Percentiles rank a stretch among this genome's conserved stretches.
Evolutionary conservation across 2,329 filamentous ascomycete species (phyloP).

Genomic region (Diaporthe vaccinii): DNA sequence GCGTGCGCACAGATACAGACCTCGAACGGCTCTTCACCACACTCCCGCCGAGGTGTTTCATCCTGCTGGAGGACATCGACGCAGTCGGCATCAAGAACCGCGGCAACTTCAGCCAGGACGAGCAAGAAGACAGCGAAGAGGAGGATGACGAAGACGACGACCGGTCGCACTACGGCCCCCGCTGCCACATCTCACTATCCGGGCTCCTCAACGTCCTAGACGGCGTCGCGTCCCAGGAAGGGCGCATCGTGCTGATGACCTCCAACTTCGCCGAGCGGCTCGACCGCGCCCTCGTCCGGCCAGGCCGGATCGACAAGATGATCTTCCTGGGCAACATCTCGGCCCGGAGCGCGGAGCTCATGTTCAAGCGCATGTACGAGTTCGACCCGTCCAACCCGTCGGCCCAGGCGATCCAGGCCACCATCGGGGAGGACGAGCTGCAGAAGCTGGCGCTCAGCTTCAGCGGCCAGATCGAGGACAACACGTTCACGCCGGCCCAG

Average conservation of each 20-base stretch:
- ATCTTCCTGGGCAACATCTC: conserved; percentile 68
- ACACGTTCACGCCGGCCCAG: conserved; percentile 62
- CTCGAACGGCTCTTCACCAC: conserved; percentile 51
- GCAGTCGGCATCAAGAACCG: conserved; percentile 60
- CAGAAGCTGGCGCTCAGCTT: conserved; percentile 66
- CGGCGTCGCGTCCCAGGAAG: conserved; percentile 77
- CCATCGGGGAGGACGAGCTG: conserved; percentile 48
- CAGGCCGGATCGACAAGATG: conserved; percentile 75
- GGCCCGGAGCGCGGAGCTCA: conserved; percentile 57
- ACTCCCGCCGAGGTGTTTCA: conserved; percentile 55
- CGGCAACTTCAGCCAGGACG: conserved; percentile 44
- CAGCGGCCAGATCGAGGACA: conserved; percentile 62
- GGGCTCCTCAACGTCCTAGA: conserved; percentile 79
- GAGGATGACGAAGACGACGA: conserved; percentile 23
- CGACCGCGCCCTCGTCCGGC: conserved; percentile 74
- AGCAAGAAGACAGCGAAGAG: conserved; percentile 29
- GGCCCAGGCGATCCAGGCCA: conserved; percentile 11
- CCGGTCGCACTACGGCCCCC: conserved; percentile 5
- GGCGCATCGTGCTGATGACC: conserved; percentile 80
- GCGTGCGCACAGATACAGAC: conserved; percentile 46
- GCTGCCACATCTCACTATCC: conserved; percentile 46
- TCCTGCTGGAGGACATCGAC: conserved; percentile 70
- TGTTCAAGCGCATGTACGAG: conserved; percentile 63
- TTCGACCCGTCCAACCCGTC: conserved; percentile 48
- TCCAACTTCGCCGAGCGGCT: conserved; percentile 76